These are phyloP conservation scores for Blastocladiella britannica DNA, from an alignment of 192 early-diverging fungal species.

Conservation along the genomic window DNA sequence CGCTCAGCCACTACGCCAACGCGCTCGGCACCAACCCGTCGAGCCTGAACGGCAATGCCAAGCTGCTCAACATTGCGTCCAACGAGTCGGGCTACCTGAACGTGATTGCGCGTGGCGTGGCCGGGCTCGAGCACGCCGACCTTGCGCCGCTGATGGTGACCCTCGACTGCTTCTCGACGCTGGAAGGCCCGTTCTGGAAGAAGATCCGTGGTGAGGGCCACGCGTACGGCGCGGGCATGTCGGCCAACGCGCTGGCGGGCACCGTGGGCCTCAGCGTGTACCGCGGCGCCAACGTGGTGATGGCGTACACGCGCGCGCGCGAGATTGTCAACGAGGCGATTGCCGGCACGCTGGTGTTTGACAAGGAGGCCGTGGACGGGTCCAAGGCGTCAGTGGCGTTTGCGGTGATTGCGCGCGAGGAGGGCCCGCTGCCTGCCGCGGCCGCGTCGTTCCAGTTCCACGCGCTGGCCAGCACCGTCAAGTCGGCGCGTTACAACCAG, in stretches of 20 bases:
- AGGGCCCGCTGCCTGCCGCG: not conserved
- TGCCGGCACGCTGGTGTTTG: not conserved
- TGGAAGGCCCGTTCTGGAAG: slow-evolving; percentile 40
- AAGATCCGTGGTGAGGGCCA: slow-evolving; percentile 35
- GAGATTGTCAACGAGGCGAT: not conserved
- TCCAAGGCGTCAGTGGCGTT: not conserved
- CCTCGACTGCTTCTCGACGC: slow-evolving; percentile 26
- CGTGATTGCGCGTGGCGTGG: not conserved
- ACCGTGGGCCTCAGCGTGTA: not conserved
- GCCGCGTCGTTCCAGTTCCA: not conserved
- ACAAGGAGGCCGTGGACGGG: not conserved
- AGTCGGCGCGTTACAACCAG: not conserved
- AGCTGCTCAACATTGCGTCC: not conserved
- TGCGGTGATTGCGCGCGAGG: not conserved
- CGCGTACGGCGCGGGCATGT: slow-evolving; percentile 25
- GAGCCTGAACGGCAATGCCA: not conserved
- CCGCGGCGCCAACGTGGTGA: not conserved
- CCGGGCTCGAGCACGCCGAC: slow-evolving; percentile 14
- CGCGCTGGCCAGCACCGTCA: not conserved
- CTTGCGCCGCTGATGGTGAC: slow-evolving; percentile 30
- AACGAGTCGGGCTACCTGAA: not conserved
- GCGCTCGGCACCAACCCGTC: not conserved
- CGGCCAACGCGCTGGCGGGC: slow-evolving; percentile 21
- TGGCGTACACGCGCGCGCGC: not conserved
- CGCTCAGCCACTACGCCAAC: not conserved